phyloP scores from a whole-genome alignment of 768 basidiomycete species.

The Amanita rubescens region DNA sequence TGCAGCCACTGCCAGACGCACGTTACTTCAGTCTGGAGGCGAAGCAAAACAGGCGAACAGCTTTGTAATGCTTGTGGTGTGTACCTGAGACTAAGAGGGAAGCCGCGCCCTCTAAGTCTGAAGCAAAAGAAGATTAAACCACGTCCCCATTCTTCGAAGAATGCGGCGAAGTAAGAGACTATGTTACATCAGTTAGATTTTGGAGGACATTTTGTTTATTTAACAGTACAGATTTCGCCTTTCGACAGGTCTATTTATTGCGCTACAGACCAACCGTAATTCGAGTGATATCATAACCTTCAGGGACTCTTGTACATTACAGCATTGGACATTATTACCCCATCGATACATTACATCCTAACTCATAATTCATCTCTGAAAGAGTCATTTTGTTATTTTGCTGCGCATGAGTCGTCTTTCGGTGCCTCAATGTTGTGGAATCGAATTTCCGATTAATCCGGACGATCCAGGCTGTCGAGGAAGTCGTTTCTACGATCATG shows the following conservation, averaged over 20 bases:
- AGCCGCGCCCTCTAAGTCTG: slow-evolving; percentile 37
- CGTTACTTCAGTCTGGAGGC: slow-evolving; percentile 42
- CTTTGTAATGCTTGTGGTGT: slow-evolving; percentile 48
- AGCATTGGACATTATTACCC: background rate
- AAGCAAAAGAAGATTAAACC: slow-evolving; percentile 42
- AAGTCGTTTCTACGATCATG: background rate
- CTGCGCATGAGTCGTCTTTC: no score
- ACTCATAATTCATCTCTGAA: background rate
- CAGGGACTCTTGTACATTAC: background rate
- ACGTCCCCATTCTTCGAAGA: slow-evolving; percentile 31
- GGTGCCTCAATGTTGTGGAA: no score
- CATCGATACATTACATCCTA: background rate
- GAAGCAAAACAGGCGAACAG: slow-evolving; percentile 42
- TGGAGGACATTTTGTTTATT: background rate
- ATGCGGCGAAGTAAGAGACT: slow-evolving; percentile 18
- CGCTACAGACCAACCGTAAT: background rate
- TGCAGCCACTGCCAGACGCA: slow-evolving; percentile 44
- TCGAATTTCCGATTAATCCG: no score
- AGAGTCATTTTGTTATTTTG: no score
- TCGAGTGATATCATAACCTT: background rate
- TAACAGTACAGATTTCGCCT: background rate
- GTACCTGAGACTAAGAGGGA: slow-evolving; percentile 38
- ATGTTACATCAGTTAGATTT: background rate
- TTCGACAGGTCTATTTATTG: background rate
- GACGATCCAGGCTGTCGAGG: no score